phyloP scores from a whole-genome alignment of 2,329 filamentous ascomycete species.

The Paecilomyces fulvus region DNA sequence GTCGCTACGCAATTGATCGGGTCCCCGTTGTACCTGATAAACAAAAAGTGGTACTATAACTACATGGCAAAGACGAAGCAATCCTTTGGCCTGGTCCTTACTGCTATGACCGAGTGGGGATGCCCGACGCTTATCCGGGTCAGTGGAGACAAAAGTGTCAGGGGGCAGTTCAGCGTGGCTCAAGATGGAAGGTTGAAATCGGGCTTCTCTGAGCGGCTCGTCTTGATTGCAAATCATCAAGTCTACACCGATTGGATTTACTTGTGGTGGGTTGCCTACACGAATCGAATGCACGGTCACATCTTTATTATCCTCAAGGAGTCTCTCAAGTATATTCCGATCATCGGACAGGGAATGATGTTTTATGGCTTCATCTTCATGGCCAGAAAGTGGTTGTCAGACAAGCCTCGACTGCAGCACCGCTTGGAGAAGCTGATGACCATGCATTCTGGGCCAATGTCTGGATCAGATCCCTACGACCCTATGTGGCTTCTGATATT shows the following conservation, averaged over 20 bases:
- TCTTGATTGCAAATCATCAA: constrained; percentile 58
- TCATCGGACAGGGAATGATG: constrained; percentile 55
- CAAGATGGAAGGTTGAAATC: constrained; percentile 51
- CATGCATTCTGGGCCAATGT: constrained; percentile 40
- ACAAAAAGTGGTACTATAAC: constrained; percentile 52
- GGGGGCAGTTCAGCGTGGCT: constrained; percentile 49
- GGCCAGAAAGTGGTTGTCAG: constrained; percentile 53
- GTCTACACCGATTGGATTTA: constrained; percentile 64
- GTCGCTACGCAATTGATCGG: constrained; percentile 53
- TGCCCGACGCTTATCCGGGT: constrained; percentile 54
- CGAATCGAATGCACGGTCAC: constrained; percentile 56
- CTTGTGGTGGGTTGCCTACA: constrained; percentile 60
- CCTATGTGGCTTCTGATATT: constrained; percentile 62
- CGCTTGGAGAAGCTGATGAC: constrained; percentile 50
- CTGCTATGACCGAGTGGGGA: constrained; percentile 55
- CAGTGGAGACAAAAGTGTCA: constrained; percentile 53
- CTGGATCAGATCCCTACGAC: constrained; percentile 39
- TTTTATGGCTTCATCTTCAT: constrained; percentile 62
- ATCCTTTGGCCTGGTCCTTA: constrained; percentile 55
- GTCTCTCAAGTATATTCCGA: constrained; percentile 53
- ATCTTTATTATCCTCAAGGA: constrained; percentile 62
- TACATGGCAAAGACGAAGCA: constrained; percentile 61
- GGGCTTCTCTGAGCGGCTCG: constrained; percentile 52
- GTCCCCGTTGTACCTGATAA: constrained; percentile 52
- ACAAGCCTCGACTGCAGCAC: constrained; percentile 51